These are phyloP conservation scores for Yamadazyma sp. DNA, from an alignment of 1,139 yeast species.

Conservation along the genomic window DNA sequence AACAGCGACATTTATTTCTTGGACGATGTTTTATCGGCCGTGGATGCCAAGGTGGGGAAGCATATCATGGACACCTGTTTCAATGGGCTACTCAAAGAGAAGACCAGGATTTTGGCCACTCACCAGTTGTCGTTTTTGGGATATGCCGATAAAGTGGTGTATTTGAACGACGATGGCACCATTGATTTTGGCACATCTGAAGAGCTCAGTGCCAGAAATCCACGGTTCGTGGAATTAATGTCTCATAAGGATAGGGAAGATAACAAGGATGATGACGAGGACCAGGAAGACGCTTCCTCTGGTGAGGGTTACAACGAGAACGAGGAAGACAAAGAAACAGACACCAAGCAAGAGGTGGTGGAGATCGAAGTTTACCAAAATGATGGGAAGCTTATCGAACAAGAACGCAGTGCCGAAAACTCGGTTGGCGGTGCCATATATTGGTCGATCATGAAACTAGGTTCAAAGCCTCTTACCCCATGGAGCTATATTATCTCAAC, in stretches of 20 bases:
- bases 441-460: conserved; percentile 50
- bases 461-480: conserved; percentile 48
- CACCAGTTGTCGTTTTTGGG: conserved; percentile 45
- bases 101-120: conserved; percentile 44
- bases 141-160: conserved; percentile 38
- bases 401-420: conserved; percentile 42
- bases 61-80: conserved; percentile 43
- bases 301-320: too few relatives aligned
- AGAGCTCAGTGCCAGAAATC: conserved; percentile 33
- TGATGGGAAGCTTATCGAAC: conserved; percentile 31
- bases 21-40: conserved; percentile 51
- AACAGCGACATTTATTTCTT: conserved; percentile 38
- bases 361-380: conserved; percentile 23
- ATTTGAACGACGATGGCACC: conserved; percentile 38
- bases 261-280: conserved; percentile 12
- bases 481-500: conserved; percentile 1
- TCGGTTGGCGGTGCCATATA: conserved; percentile 32
- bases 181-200: conserved; percentile 35
- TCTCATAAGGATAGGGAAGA: conserved; percentile 25
- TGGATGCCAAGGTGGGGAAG: conserved; percentile 51
- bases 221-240: conserved; percentile 17
- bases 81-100: conserved; percentile 31
- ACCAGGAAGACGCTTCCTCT: too few relatives aligned
- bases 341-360: conserved; percentile 16
- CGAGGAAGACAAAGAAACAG: not conserved